These are phyloP conservation scores for Ogataea zsoltii DNA, from an alignment of 805 yeast species.

Conservation along the genomic window DNA sequence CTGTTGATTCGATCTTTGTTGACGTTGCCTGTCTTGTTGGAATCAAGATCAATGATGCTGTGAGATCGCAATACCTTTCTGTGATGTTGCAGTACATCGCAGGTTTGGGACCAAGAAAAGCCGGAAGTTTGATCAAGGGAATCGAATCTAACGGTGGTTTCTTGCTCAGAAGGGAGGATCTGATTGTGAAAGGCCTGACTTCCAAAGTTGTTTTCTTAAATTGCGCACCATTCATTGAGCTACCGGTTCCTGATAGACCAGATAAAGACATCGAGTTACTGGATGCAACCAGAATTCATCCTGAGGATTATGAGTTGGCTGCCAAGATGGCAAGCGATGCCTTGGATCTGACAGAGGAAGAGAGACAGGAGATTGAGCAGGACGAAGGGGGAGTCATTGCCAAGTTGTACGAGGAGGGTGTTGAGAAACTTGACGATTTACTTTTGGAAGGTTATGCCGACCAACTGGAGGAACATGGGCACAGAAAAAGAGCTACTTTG, in stretches of 20 bases:
- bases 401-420: constrained; percentile 70
- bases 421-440: constrained; percentile 76
- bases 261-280: constrained; percentile 72
- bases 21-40: constrained; percentile 92
- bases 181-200: constrained; percentile 77
- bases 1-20: constrained; percentile 79
- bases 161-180: constrained; percentile 69
- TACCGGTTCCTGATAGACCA: constrained; percentile 60
- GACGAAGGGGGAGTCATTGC: constrained; percentile 75
- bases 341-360: constrained; percentile 92
- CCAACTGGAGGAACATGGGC: constrained; percentile 78
- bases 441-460: constrained; percentile 90
- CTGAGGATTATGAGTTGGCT: constrained; percentile 95
- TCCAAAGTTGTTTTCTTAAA: constrained; percentile 84
- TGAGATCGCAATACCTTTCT: constrained; percentile 71
- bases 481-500: constrained; percentile 73
- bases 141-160: constrained; percentile 70
- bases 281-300: constrained; percentile 96
- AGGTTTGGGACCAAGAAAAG: constrained; percentile 96
- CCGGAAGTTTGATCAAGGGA: constrained; percentile 80
- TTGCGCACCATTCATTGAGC: constrained; percentile 85
- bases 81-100: constrained; percentile 73
- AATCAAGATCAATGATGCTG: constrained; percentile 88
- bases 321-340: constrained; percentile 99
- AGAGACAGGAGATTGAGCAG: constrained; percentile 71